phyloP scores from a whole-genome alignment of 2,329 filamentous ascomycete species.

The Coniochaeta prunicola region DNA sequence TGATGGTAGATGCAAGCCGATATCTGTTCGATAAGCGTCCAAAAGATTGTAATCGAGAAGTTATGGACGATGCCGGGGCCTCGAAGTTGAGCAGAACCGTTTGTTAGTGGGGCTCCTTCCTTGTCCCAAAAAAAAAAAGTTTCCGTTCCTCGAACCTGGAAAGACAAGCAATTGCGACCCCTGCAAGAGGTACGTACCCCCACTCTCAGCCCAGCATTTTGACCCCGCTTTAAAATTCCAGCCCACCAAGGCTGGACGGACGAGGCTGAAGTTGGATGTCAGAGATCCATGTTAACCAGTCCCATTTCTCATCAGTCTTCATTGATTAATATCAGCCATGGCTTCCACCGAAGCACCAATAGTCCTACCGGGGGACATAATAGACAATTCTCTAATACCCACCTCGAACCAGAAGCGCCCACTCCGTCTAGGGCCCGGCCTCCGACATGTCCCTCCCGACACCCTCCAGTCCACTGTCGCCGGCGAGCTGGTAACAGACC shows the following conservation, averaged over 20 bases:
- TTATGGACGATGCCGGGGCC: neutral
- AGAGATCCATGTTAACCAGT: neutral
- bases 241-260: neutral
- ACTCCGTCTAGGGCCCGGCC: conserved; percentile 74
- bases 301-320: neutral
- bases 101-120: neutral
- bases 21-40: neutral
- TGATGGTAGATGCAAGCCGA: neutral
- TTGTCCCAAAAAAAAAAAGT: conserved; percentile 5
- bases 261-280: neutral
- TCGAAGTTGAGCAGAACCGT: neutral
- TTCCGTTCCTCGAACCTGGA: conserved; percentile 6
- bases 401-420: conserved; percentile 56
- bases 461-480: conserved; percentile 63
- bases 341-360: conserved; percentile 42
- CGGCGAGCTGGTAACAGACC: conserved; percentile 60
- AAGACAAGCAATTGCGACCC: neutral
- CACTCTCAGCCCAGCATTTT: neutral
- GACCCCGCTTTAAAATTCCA: neutral
- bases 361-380: conserved; percentile 74
- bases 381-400: conserved; percentile 61
- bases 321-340: neutral
- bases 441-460: conserved; percentile 73
- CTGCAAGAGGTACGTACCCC: neutral
- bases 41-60: neutral